Conservation (phyloP, 2,329 filamentous ascomycete genomes). For the Seiridium cupressi region DNA sequence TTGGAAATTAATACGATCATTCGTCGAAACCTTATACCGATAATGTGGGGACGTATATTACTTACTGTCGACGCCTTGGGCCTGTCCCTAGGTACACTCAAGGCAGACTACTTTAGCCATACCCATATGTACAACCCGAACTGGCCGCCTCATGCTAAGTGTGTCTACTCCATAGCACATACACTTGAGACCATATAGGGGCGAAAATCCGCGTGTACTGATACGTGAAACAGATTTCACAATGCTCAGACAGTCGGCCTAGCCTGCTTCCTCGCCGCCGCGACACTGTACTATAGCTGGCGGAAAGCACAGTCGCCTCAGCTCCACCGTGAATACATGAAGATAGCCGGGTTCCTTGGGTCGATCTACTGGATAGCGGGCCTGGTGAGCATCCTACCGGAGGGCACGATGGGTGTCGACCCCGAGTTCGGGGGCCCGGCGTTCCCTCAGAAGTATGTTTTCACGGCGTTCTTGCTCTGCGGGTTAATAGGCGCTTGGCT, state of each 20-base stretch:
- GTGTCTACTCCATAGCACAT: slow-evolving; percentile 9
- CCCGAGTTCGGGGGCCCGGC: slow-evolving; percentile 41
- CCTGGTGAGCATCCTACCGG: slow-evolving; percentile 33
- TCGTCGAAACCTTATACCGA: too few relatives aligned
- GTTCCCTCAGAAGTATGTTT: slow-evolving; percentile 36
- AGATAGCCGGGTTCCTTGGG: slow-evolving; percentile 32
- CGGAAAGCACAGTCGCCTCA: slow-evolving; percentile 19
- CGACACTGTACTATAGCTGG: slow-evolving; percentile 40
- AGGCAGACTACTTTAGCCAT: slow-evolving; percentile 34
- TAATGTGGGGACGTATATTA: slow-evolving; percentile 17
- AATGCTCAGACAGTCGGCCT: slow-evolving; percentile 40
- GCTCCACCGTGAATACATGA: slow-evolving; percentile 28
- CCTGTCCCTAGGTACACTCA: slow-evolving; percentile 34
- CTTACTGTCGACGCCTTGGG: slow-evolving; percentile 36
- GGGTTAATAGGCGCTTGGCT: slow-evolving; percentile 19
- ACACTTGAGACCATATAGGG: too few relatives aligned
- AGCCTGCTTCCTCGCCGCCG: slow-evolving; percentile 34
- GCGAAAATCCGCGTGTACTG: background rate
- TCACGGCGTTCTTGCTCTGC: slow-evolving; percentile 22
- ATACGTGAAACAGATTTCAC: slow-evolving; percentile 32
- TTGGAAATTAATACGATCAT: too few relatives aligned
- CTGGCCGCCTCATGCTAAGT: slow-evolving; percentile 47
- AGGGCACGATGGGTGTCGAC: slow-evolving; percentile 37
- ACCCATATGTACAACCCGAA: slow-evolving; percentile 42
- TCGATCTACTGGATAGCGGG: slow-evolving; percentile 41